Conservation (phyloP, 208 protist species). For the Herpetomonas muscarum region DNA sequence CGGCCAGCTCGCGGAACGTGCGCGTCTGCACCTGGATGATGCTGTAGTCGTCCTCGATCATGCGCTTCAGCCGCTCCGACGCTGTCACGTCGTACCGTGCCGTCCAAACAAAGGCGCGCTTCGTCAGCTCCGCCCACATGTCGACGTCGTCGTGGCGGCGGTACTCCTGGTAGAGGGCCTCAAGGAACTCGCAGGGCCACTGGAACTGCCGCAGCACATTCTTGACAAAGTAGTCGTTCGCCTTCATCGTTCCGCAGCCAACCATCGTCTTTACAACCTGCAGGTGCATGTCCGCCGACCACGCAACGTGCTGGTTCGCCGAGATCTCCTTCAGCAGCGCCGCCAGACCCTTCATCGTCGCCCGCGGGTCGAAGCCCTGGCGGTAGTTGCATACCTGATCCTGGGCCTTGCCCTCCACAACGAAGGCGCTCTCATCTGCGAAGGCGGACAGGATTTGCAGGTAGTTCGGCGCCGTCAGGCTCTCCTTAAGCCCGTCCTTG, state of each 20-base stretch:
- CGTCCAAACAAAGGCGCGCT: slow-evolving; percentile 88
- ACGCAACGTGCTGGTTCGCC: slow-evolving; percentile 66
- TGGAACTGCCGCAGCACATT: slow-evolving; percentile 86
- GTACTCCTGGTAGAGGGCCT: slow-evolving; percentile 86
- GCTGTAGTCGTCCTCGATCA: slow-evolving; percentile 91
- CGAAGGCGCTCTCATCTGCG: slow-evolving; percentile 71
- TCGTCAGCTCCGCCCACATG: slow-evolving; percentile 85
- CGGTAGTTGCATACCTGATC: slow-evolving; percentile 37
- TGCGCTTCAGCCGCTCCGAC: slow-evolving; percentile 71
- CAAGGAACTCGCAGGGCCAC: slow-evolving; percentile 77
- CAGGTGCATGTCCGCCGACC: slow-evolving; percentile 86
- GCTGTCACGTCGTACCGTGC: slow-evolving; percentile 77
- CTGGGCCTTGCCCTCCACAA: slow-evolving; percentile 33
- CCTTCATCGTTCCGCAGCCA: slow-evolving; percentile 84
- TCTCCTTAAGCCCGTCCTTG: slow-evolving; percentile 34
- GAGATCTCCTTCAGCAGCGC: slow-evolving; percentile 60
- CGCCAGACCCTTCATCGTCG: slow-evolving; percentile 40
- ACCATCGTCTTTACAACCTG: slow-evolving; percentile 75
- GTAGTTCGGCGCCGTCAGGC: slow-evolving; percentile 69
- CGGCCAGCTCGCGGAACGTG: slow-evolving; percentile 84
- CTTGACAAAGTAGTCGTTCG: slow-evolving; percentile 87
- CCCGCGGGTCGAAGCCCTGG: slow-evolving; percentile 45
- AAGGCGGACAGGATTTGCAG: slow-evolving; percentile 68
- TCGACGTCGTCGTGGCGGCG: slow-evolving; percentile 79
- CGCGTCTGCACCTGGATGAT: slow-evolving; percentile 84